Evolutionary conservation across 768 basidiomycete species (phyloP).

Genomic region (Asterophora lycoperdoides): DNA sequence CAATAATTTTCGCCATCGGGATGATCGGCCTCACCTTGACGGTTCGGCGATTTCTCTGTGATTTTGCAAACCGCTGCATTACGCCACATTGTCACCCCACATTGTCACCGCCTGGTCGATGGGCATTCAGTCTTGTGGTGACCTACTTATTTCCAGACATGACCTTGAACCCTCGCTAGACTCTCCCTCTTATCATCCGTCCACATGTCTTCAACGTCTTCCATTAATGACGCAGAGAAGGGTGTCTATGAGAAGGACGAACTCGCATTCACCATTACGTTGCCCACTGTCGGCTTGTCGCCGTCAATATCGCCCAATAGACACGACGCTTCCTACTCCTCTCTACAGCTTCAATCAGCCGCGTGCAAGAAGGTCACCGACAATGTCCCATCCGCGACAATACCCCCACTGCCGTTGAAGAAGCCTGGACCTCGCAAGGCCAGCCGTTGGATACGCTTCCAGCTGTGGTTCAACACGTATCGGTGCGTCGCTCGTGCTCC

Average conservation of each 20-base stretch:
- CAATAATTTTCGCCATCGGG: conserved; percentile 26
- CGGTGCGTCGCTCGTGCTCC: conserved; percentile 36
- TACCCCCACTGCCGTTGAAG: conserved; percentile 15
- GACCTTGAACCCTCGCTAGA: conserved; percentile 4
- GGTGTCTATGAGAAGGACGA: conserved; percentile 27
- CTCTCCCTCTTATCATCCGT: not conserved
- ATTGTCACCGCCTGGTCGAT: conserved; percentile 20
- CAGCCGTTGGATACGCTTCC: conserved; percentile 54
- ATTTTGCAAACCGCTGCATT: conserved; percentile 28
- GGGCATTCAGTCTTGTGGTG: conserved; percentile 15
- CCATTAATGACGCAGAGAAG: conserved; percentile 36
- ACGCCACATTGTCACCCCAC: conserved; percentile 30
- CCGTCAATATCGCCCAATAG: conserved; percentile 10
- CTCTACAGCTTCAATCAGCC: not conserved
- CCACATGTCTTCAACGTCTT: conserved; percentile 17
- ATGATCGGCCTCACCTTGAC: conserved; percentile 25
- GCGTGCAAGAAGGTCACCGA: not conserved
- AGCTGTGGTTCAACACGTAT: conserved; percentile 79
- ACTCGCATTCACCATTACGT: conserved; percentile 19
- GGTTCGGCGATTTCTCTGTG: conserved; percentile 37
- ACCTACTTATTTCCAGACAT: conserved; percentile 15
- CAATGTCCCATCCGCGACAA: not conserved
- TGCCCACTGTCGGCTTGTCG: conserved; percentile 10
- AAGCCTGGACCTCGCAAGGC: conserved; percentile 31
- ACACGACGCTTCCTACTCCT: conserved; percentile 2